These are phyloP conservation scores for Rubia balearica DNA, from an alignment of 305 asterid genomes.

Conservation along the genomic window DNA sequence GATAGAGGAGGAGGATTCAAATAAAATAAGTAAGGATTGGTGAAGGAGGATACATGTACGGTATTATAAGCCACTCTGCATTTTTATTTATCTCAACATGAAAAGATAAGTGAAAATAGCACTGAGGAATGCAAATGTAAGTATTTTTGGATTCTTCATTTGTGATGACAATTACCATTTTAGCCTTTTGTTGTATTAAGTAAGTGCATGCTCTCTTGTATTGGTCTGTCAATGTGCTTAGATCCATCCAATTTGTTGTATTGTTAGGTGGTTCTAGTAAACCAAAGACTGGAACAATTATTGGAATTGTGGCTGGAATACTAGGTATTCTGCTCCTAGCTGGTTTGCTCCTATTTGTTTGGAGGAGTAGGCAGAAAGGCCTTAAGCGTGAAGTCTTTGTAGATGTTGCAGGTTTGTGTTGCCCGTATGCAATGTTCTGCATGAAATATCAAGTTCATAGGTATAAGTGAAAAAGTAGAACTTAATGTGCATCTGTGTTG, in stretches of 20 bases:
- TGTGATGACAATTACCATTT: background rate
- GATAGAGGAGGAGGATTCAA: background rate
- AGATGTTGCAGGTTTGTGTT: constrained; percentile 81
- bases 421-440: background rate
- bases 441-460: background rate
- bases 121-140: no score
- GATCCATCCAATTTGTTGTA: constrained; percentile 15
- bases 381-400: constrained; percentile 62
- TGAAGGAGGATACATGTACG: background rate
- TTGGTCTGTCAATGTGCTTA: constrained; percentile 3
- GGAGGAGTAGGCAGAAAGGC: constrained; percentile 50
- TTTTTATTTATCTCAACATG: background rate
- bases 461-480: background rate
- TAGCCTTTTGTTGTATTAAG: background rate
- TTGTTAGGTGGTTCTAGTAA: constrained; percentile 51
- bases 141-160: background rate
- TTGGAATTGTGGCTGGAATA: constrained; percentile 53
- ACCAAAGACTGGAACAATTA: constrained; percentile 48
- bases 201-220: background rate
- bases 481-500: background rate
- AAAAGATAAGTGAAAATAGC: background rate
- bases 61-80: background rate
- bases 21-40: no score
- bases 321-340: constrained; percentile 52
- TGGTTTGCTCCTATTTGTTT: constrained; percentile 41